Conservation (phyloP, 129 eudicot genomes). For the Chrysanthemum seticuspe region DNA sequence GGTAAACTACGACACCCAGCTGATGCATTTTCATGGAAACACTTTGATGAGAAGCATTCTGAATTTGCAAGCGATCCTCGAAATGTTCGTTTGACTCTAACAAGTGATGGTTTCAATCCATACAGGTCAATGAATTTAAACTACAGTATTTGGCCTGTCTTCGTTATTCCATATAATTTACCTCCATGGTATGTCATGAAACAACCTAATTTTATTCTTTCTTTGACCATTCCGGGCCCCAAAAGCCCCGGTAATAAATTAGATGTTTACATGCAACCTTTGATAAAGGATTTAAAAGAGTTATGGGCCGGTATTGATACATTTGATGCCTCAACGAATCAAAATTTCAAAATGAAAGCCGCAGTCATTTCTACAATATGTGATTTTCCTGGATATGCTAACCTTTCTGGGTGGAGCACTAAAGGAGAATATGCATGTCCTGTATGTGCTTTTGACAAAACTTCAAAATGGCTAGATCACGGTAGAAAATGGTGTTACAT, state of each 20-base stretch:
- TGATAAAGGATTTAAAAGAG: no score
- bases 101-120: constrained; percentile 4
- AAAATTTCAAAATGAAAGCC: no score
- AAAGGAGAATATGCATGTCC: no score
- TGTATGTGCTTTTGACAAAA: no score
- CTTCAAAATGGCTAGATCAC: no score
- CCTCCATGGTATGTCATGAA: constrained; percentile 4
- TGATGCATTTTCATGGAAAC: neutral
- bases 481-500: no score
- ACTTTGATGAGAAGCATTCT: neutral
- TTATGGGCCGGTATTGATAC: no score
- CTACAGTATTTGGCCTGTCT: neutral
- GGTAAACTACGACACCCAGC: neutral
- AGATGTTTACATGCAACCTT: neutral
- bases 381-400: no score
- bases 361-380: no score
- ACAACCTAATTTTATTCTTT: neutral
- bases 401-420: no score
- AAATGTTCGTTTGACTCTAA: neutral
- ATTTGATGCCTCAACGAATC: no score
- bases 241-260: neutral
- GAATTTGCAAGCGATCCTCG: neutral
- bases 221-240: neutral
- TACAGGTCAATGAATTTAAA: neutral
- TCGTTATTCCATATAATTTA: neutral